Evolutionary conservation across 1,284 basidiomycete genomes (phyloP), one percentile per base, ranked within the genome.

Genomic region (Singerocomus rubriflavus): DNA sequence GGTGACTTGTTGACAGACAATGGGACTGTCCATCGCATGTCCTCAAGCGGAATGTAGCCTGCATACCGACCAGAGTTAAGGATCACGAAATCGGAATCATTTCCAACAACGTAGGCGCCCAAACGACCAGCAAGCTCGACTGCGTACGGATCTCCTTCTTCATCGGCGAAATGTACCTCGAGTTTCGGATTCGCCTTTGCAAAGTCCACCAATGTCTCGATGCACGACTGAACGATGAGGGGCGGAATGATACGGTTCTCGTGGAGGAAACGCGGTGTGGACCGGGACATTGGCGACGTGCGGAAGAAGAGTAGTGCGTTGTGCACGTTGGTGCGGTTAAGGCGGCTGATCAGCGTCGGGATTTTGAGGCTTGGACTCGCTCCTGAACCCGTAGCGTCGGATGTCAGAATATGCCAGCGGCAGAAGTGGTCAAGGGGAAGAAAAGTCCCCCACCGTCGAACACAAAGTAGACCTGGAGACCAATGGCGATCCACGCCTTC

Each of bases 131-230:
- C 93, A 13, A 95, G 73, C 52, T 88, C 85, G 3, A 94, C 91
- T 31, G 89, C 88, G 53, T 84, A 88, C 4, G 88, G 88, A 68
- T 97, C 93, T 4, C 85, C 92, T 68, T 97, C 93, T 60, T 86
- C 88, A 54, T 91, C 84, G 0, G 93, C 90, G 48, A 88, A 85
- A 64, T 87, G 79, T 4, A 88, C 57, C 34, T 82, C 71, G 25
- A 88, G 62, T 14, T 57, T 55, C 29, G 72, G 60, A 3, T 64
- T 68, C 6, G 61, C 58, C 27, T 71, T 62, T 27, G 71, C 63
- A 5, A 88, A 62, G 1, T 66, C 57, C 40, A 73, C 59, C 2
- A 93, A 71, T 2, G 83, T 81, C 44, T 81, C 73, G 2, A 90
- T 68, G 60, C 87, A 89, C 1, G 81, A 75, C 13, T 76, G 67